These are phyloP conservation scores for Lojkania enalia DNA, from an alignment of 2,329 filamentous ascomycete genomes.

Conservation along the genomic window DNA sequence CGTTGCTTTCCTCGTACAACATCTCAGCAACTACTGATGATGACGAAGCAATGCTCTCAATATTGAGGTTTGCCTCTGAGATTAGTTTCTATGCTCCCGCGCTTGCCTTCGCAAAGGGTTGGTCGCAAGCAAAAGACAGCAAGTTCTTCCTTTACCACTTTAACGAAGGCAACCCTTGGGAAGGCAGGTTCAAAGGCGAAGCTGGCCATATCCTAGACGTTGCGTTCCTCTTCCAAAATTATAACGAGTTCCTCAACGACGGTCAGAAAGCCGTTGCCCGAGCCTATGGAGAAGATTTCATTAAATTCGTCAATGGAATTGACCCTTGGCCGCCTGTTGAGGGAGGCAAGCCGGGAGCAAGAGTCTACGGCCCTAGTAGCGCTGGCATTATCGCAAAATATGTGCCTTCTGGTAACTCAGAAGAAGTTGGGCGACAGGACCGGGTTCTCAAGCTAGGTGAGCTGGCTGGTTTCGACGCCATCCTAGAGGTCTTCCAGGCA, in stretches of 20 bases:
- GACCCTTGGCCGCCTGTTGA: conserved; percentile 39
- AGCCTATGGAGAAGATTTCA: conserved; percentile 34
- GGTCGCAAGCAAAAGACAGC: conserved; percentile 29
- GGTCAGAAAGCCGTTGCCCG: conserved; percentile 28
- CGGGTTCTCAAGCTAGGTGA: conserved; percentile 32
- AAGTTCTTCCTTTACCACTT: conserved; percentile 42
- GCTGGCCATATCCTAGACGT: conserved; percentile 42
- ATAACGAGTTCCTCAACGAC: conserved; percentile 29
- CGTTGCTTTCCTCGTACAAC: conserved; percentile 46
- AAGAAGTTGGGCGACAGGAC: conserved; percentile 31
- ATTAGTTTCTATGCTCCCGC: conserved; percentile 52
- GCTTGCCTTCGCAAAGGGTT: conserved; percentile 45
- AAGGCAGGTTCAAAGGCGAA: conserved; percentile 37
- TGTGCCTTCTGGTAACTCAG: conserved; percentile 27
- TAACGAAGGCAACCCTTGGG: conserved; percentile 42
- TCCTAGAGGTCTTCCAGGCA: conserved; percentile 30
- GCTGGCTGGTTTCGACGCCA: conserved; percentile 26
- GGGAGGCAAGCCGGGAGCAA: conserved; percentile 22
- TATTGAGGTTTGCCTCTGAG: conserved; percentile 52
- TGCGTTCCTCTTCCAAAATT: conserved; percentile 40
- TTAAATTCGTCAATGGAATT: conserved; percentile 37
- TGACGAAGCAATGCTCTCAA: conserved; percentile 46
- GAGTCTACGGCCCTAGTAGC: conserved; percentile 37
- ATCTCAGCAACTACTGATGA: conserved; percentile 44
- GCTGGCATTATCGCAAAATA: conserved; percentile 31